Evolutionary conservation across 2,329 filamentous ascomycete genomes (phyloP).

Genomic region (Fusarium hainanense): DNA sequence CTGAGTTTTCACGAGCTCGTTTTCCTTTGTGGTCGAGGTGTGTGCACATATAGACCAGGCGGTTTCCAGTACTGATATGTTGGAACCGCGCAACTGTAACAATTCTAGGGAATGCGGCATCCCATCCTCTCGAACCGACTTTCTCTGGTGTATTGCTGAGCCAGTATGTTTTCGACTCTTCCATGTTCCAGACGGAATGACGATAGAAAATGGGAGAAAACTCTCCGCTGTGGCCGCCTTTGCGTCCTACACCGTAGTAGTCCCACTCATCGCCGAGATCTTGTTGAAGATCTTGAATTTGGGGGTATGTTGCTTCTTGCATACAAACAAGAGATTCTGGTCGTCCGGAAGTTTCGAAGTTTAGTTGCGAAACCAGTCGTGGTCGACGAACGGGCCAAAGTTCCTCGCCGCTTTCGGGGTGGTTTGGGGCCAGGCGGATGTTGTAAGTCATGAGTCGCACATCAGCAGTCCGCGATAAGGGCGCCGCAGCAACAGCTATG

Average conservation of each 20-base stretch:
- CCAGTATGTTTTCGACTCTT: constrained; percentile 68
- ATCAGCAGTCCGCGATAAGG: constrained; percentile 26
- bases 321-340: constrained; percentile 68
- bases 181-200: constrained; percentile 62
- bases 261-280: constrained; percentile 58
- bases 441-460: constrained; percentile 72
- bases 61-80: constrained; percentile 52
- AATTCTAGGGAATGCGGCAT: constrained; percentile 56
- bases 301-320: constrained; percentile 72
- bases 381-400: constrained; percentile 66
- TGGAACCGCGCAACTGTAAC: constrained; percentile 60
- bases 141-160: constrained; percentile 67
- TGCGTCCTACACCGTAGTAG: constrained; percentile 66
- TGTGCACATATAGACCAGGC: constrained; percentile 61
- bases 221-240: constrained; percentile 72
- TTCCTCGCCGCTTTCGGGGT: constrained; percentile 63
- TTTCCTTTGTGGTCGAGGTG: constrained; percentile 63
- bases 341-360: constrained; percentile 60
- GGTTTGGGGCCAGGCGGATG: constrained; percentile 68
- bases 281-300: constrained; percentile 66
- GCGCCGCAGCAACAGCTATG: constrained; percentile 18
- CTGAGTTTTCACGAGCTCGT: constrained; percentile 55
- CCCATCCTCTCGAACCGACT: constrained; percentile 70
- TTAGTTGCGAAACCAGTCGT: constrained; percentile 63
- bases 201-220: constrained; percentile 76